Evolutionary conservation across 1,284 basidiomycete species (phyloP).

Genomic region (Grifola frondosa): DNA sequence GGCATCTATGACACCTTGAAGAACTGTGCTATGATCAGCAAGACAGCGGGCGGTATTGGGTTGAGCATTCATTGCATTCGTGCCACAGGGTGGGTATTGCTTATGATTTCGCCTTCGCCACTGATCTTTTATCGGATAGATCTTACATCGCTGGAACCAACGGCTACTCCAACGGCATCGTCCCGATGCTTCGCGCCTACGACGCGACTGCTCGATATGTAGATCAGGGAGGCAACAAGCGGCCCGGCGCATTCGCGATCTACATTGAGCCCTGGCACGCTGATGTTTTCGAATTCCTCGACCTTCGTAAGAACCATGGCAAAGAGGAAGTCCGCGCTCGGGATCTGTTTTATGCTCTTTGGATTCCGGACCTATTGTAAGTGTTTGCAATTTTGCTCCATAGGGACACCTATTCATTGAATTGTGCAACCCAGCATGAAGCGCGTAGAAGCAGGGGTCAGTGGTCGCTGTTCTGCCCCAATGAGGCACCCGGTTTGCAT

Average conservation of each 20-base stretch:
- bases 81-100: constrained; percentile 75
- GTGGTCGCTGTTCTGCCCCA: constrained; percentile 98
- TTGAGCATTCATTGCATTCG: constrained; percentile 97
- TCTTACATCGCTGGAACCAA: constrained; percentile 94
- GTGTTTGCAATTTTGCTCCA: constrained; percentile 29
- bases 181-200: constrained; percentile 98
- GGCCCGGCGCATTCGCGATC: constrained; percentile 97
- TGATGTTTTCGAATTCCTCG: constrained; percentile 97
- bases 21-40: constrained; percentile 98
- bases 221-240: constrained; percentile 99
- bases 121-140: constrained; percentile 38
- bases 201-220: constrained; percentile 99
- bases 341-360: constrained; percentile 98
- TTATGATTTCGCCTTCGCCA: neutral
- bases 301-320: constrained; percentile 98
- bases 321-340: constrained; percentile 98
- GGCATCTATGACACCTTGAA: constrained; percentile 99
- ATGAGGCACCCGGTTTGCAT: constrained; percentile 89
- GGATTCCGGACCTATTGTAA: constrained; percentile 97
- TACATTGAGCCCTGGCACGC: constrained; percentile 98
- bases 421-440: constrained; percentile 67
- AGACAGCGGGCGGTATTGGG: constrained; percentile 98
- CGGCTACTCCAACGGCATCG: constrained; percentile 98
- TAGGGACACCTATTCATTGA: constrained; percentile 6
- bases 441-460: constrained; percentile 86